Conservation (phyloP, 2,329 filamentous ascomycete genomes). For the Penicillium sp. region DNA sequence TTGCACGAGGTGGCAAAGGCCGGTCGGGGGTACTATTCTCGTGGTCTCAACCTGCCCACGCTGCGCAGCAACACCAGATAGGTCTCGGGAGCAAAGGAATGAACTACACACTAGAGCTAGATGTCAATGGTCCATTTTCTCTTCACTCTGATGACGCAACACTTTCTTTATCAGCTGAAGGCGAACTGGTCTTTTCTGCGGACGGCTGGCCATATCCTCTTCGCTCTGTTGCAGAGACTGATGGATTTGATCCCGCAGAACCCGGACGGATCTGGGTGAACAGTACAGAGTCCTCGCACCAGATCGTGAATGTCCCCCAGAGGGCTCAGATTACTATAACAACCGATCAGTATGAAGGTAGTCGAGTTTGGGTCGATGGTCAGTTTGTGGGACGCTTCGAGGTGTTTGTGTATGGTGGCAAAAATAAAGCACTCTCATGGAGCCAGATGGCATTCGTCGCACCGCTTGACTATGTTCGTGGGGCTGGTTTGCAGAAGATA, state of each 20-base stretch:
- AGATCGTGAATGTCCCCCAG: slow-evolving; percentile 36
- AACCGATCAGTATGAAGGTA: slow-evolving; percentile 49
- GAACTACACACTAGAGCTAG: slow-evolving; percentile 56
- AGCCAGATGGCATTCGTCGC: slow-evolving; percentile 60
- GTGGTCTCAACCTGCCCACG: slow-evolving; percentile 35
- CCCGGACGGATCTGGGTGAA: slow-evolving; percentile 57
- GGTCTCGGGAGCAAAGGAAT: slow-evolving; percentile 55
- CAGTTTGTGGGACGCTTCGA: slow-evolving; percentile 54
- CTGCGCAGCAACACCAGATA: slow-evolving; percentile 32
- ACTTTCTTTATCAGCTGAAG: slow-evolving; percentile 38
- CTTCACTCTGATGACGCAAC: slow-evolving; percentile 47
- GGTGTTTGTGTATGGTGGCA: slow-evolving; percentile 56
- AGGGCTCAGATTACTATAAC: slow-evolving; percentile 43
- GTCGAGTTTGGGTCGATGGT: slow-evolving; percentile 51
- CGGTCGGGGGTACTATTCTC: slow-evolving; percentile 30
- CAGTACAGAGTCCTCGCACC: slow-evolving; percentile 47
- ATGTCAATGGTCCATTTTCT: slow-evolving; percentile 47
- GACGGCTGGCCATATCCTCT: slow-evolving; percentile 53
- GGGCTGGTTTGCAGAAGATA: slow-evolving; percentile 10
- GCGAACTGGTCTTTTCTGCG: slow-evolving; percentile 44
- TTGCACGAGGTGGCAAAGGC: not conserved
- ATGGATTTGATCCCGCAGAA: slow-evolving; percentile 49
- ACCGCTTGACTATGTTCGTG: slow-evolving; percentile 39
- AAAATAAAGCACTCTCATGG: slow-evolving; percentile 55
- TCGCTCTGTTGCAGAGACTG: slow-evolving; percentile 44